These are phyloP conservation scores for Cadophora malorum DNA, from an alignment of 2,329 filamentous ascomycete species.

Conservation along the genomic window DNA sequence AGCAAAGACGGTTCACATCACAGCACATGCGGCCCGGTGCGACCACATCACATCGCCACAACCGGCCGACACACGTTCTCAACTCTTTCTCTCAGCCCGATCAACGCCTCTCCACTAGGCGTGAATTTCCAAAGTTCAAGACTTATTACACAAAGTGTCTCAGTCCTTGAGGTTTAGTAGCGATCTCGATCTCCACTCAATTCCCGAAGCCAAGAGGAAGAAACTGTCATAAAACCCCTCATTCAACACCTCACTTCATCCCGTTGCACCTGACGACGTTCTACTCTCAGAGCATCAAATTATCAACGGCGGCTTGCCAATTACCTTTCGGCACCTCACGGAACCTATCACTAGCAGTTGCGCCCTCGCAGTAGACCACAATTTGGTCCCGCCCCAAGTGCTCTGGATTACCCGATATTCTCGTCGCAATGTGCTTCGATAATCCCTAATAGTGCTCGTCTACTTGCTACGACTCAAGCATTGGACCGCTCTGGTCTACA, in stretches of 20 bases:
- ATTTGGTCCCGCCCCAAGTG: neutral
- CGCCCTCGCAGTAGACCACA: neutral
- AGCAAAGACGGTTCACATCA: neutral
- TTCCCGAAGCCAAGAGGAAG: neutral
- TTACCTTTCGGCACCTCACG: slow-evolving; percentile 3
- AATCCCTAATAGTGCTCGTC: neutral
- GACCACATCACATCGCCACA: slow-evolving; percentile 14
- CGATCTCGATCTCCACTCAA: neutral
- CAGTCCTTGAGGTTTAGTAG: neutral
- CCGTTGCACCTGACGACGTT: neutral
- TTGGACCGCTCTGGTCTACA: neutral
- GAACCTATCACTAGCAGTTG: slow-evolving; percentile 1
- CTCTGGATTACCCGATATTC: neutral
- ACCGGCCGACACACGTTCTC: slow-evolving; percentile 2
- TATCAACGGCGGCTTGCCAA: slow-evolving; percentile 1
- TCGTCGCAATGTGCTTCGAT: slow-evolving; percentile 5
- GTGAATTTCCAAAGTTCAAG: neutral
- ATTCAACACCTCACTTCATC: neutral
- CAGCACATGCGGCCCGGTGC: slow-evolving; percentile 1
- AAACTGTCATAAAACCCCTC: neutral
- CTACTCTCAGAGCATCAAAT: neutral
- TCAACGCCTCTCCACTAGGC: slow-evolving; percentile 5
- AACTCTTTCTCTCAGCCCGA: neutral
- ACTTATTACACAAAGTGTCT: neutral
- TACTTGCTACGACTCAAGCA: neutral